Evolutionary conservation across 208 protist genomes (phyloP).

Genomic region (Borovskyia barvae): DNA sequence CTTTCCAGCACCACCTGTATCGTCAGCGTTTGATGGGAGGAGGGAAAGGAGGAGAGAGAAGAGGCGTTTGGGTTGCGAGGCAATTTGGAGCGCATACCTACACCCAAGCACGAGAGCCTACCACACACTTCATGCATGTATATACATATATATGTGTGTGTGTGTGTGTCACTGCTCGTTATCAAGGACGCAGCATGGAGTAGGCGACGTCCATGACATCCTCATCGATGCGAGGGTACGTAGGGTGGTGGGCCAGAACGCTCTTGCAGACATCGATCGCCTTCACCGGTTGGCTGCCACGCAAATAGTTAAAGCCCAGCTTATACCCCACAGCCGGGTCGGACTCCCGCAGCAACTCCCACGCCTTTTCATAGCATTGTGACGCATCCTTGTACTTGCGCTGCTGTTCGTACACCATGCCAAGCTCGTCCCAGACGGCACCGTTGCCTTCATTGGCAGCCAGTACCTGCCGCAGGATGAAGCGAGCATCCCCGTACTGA

Average conservation of each 20-base stretch:
- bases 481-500: slow-evolving; percentile 78
- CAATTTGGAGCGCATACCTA: too few species aligned
- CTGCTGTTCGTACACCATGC: slow-evolving; percentile 89
- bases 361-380: slow-evolving; percentile 92
- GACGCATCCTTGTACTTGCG: slow-evolving; percentile 88
- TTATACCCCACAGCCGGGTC: slow-evolving; percentile 93
- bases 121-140: neutral
- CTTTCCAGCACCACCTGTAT: too few species aligned
- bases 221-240: slow-evolving; percentile 92
- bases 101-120: too few species aligned
- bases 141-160: neutral
- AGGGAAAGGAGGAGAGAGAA: neutral
- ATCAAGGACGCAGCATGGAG: slow-evolving; percentile 72
- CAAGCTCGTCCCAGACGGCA: slow-evolving; percentile 84
- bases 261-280: slow-evolving; percentile 94
- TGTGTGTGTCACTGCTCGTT: neutral
- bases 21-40: too few species aligned
- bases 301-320: slow-evolving; percentile 96
- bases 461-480: slow-evolving; percentile 58
- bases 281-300: slow-evolving; percentile 88
- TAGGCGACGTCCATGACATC: slow-evolving; percentile 93
- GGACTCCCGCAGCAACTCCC: slow-evolving; percentile 84
- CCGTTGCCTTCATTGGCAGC: slow-evolving; percentile 78
- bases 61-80: neutral
- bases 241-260: slow-evolving; percentile 83